Percentiles rank a stretch among this genome's conserved stretches.
Evolutionary conservation across 352 stramenopile species (phyloP).

Genomic region (Globisporangium echinulatum): DNA sequence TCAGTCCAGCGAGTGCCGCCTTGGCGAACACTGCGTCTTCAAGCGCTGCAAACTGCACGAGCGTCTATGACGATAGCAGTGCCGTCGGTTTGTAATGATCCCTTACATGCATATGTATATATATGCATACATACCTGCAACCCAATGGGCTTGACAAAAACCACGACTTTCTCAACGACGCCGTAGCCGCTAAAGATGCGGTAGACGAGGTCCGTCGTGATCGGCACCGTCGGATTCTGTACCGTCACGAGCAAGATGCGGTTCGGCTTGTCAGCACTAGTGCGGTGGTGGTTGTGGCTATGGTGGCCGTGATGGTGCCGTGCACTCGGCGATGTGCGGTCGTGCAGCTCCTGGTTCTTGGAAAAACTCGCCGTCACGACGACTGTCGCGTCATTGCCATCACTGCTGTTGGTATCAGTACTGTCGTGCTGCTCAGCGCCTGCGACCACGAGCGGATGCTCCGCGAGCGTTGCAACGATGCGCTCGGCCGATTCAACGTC

Average conservation of each 20-base stretch:
- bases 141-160: conserved; percentile 55
- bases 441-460: conserved; percentile 20
- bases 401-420: neutral
- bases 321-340: conserved; percentile 15
- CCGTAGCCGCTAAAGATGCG: conserved; percentile 43
- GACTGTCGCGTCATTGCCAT: conserved; percentile 11
- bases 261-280: conserved; percentile 21
- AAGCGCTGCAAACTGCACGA: conserved; percentile 43
- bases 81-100: no score
- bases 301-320: conserved; percentile 7
- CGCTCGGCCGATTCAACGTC: conserved; percentile 23
- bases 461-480: conserved; percentile 21
- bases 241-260: conserved; percentile 63
- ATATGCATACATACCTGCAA: conserved; percentile 4
- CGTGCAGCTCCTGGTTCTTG: conserved; percentile 58
- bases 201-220: conserved; percentile 49
- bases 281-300: neutral
- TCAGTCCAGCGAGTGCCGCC: conserved; percentile 40
- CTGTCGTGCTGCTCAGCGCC: neutral
- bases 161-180: conserved; percentile 48
- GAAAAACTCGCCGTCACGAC: conserved; percentile 32
- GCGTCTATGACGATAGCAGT: conserved; percentile 17
- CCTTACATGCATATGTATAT: no score
- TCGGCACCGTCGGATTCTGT: conserved; percentile 55
- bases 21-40: conserved; percentile 38